Percentiles rank a stretch among this genome's conserved stretches.
phyloP scores from a whole-genome alignment of 2,329 filamentous ascomycete genomes.

The Massarina eburnea region DNA sequence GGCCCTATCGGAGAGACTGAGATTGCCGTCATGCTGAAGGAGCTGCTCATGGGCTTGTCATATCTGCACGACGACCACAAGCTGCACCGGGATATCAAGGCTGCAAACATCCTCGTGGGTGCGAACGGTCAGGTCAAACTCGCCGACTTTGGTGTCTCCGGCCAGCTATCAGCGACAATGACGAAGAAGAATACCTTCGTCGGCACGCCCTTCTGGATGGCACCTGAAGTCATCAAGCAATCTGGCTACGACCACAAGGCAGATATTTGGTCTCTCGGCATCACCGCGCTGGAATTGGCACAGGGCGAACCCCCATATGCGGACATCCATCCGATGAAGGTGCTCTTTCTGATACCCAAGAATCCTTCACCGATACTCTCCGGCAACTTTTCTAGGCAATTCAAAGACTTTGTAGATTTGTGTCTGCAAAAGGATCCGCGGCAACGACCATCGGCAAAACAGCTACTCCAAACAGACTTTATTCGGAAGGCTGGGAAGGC shows the following conservation, averaged over 20 bases:
- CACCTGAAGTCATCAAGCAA: constrained; percentile 97
- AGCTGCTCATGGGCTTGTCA: constrained; percentile 84
- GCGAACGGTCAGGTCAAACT: constrained; percentile 95
- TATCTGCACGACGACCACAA: constrained; percentile 97
- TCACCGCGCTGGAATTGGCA: constrained; percentile 88
- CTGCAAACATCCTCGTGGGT: constrained; percentile 87
- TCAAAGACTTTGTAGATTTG: constrained; percentile 57
- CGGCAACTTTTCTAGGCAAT: constrained; percentile 50
- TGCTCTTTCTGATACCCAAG: constrained; percentile 93
- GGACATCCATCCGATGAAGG: constrained; percentile 98
- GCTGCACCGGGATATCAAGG: constrained; percentile 94
- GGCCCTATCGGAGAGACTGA: constrained; percentile 91
- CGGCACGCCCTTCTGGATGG: constrained; percentile 99
- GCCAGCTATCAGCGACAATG: constrained; percentile 95
- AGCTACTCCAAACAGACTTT: constrained; percentile 87
- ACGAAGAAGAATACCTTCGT: constrained; percentile 99
- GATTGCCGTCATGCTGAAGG: constrained; percentile 91
- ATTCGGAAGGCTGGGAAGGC: constrained; percentile 91
- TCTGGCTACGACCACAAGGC: constrained; percentile 97
- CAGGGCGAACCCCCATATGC: constrained; percentile 92
- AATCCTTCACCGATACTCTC: constrained; percentile 78
- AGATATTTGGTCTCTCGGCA: constrained; percentile 95
- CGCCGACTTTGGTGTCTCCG: constrained; percentile 95
- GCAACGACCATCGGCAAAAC: constrained; percentile 82
- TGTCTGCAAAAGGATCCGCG: constrained; percentile 88